phyloP scores from a whole-genome alignment of 768 basidiomycete species.

The Psilocybe tampanensis region DNA sequence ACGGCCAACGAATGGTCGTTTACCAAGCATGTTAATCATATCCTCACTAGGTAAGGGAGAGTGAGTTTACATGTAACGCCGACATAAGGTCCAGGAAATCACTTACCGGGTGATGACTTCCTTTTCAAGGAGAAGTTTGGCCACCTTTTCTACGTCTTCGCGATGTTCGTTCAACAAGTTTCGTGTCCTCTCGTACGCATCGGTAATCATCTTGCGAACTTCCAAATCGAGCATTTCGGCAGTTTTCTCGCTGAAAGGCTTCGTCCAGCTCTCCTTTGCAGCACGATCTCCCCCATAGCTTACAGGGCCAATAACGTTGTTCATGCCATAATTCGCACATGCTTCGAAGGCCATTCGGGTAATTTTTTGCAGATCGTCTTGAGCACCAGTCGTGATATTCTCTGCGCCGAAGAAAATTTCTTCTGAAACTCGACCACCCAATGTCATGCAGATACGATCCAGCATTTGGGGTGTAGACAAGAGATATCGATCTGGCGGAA shows the following conservation, averaged over 20 bases:
- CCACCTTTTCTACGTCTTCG: constrained; percentile 92
- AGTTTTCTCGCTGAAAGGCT: constrained; percentile 98
- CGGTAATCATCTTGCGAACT: constrained; percentile 95
- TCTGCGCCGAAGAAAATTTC: constrained; percentile 94
- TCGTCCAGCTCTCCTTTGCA: constrained; percentile 87
- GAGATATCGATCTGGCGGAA: constrained; percentile 94
- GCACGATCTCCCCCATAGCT: constrained; percentile 92
- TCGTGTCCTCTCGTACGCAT: constrained; percentile 83
- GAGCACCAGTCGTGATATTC: constrained; percentile 96
- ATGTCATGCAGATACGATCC: constrained; percentile 97
- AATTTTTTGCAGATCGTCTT: constrained; percentile 98
- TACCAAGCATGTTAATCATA: constrained; percentile 83
- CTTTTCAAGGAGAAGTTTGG: constrained; percentile 86
- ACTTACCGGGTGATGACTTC: constrained; percentile 90
- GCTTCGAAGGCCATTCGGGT: constrained; percentile 97
- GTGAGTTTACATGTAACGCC: not conserved
- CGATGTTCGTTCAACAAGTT: constrained; percentile 79
- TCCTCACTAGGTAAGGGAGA: constrained; percentile 61
- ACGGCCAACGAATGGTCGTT: constrained; percentile 76
- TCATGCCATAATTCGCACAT: constrained; percentile 97
- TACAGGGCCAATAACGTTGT: constrained; percentile 90
- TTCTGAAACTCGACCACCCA: constrained; percentile 96
- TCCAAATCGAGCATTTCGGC: constrained; percentile 90
- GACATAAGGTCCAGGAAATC: constrained; percentile 1
- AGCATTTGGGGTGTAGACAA: constrained; percentile 93